Evolutionary conservation across 2,329 filamentous ascomycete genomes (phyloP).

Genomic region (Aspergillus pseudoterreus): DNA sequence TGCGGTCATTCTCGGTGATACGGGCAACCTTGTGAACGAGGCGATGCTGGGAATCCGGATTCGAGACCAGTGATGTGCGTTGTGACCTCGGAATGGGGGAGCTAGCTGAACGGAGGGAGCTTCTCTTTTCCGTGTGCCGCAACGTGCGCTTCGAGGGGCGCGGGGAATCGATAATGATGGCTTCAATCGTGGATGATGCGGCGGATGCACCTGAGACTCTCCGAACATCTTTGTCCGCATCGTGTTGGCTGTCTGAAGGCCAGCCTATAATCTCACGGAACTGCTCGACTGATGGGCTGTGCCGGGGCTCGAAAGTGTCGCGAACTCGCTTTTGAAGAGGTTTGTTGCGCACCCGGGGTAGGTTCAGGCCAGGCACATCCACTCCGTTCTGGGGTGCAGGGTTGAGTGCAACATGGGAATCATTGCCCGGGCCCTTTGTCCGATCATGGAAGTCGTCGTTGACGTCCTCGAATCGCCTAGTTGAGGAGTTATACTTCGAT

Average conservation of each 20-base stretch:
- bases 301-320: slow-evolving; percentile 22
- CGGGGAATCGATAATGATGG: slow-evolving; percentile 51
- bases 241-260: slow-evolving; percentile 36
- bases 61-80: slow-evolving; percentile 43
- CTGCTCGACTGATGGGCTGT: slow-evolving; percentile 42
- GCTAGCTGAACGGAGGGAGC: slow-evolving; percentile 48
- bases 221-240: slow-evolving; percentile 26
- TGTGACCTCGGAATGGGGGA: slow-evolving; percentile 44
- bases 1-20: slow-evolving; percentile 46
- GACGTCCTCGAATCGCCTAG: not conserved
- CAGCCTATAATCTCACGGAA: slow-evolving; percentile 51
- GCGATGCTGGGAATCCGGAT: slow-evolving; percentile 44
- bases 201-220: slow-evolving; percentile 52
- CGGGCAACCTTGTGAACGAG: slow-evolving; percentile 50
- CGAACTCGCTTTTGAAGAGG: slow-evolving; percentile 32
- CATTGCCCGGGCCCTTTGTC: slow-evolving; percentile 3
- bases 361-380: slow-evolving; percentile 18
- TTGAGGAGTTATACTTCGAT: not conserved
- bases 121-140: slow-evolving; percentile 53
- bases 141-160: slow-evolving; percentile 45
- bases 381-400: not conserved
- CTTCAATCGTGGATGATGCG: slow-evolving; percentile 53
- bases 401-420: slow-evolving; percentile 1
- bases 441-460: not conserved
- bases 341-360: slow-evolving; percentile 23